Percentiles rank a stretch among this genome's conserved stretches.
Conservation (phyloP, 2,329 filamentous ascomycete genomes). For the Diaporthe capsici region DNA sequence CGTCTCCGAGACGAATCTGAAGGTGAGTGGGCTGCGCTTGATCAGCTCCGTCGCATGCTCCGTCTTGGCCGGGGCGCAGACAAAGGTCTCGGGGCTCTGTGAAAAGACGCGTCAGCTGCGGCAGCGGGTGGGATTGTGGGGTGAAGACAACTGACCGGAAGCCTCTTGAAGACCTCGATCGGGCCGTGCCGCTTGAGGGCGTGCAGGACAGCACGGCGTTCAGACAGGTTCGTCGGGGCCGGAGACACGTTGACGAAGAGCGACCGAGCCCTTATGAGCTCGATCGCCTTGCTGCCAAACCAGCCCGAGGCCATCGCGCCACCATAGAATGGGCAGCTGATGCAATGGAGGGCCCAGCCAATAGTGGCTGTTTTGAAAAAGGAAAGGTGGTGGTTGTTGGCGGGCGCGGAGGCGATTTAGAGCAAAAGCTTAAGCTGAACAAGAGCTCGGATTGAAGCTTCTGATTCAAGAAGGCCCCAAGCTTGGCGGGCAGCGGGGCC, state of each 20-base stretch:
- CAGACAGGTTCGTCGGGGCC: slow-evolving; percentile 64
- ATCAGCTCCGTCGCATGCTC: slow-evolving; percentile 58
- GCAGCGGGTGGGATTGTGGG: background rate
- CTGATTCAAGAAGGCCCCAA: background rate
- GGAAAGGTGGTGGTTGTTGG: background rate
- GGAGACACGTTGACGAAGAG: slow-evolving; percentile 67
- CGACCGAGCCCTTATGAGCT: slow-evolving; percentile 45
- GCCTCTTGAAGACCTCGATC: slow-evolving; percentile 67
- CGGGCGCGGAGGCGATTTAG: too few relatives aligned
- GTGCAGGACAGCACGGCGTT: slow-evolving; percentile 69
- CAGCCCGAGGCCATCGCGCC: slow-evolving; percentile 38
- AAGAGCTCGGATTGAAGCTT: background rate
- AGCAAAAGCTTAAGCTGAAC: background rate
- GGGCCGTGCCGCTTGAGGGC: slow-evolving; percentile 64
- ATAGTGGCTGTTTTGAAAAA: background rate
- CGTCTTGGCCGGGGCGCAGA: slow-evolving; percentile 61
- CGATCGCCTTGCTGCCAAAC: slow-evolving; percentile 34
- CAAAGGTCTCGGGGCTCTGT: slow-evolving; percentile 64
- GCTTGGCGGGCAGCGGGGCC: slow-evolving; percentile 15
- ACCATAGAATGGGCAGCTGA: background rate
- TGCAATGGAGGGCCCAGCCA: background rate
- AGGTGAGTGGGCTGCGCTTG: slow-evolving; percentile 62
- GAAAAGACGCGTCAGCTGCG: slow-evolving; percentile 8
- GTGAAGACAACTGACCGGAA: slow-evolving; percentile 51
- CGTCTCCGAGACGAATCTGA: slow-evolving; percentile 54